Evolutionary conservation across 192 early-diverging fungal species (phyloP), one percentile per base, ranked within the genome.

Genomic region (Helicostylum pulchrum): DNA sequence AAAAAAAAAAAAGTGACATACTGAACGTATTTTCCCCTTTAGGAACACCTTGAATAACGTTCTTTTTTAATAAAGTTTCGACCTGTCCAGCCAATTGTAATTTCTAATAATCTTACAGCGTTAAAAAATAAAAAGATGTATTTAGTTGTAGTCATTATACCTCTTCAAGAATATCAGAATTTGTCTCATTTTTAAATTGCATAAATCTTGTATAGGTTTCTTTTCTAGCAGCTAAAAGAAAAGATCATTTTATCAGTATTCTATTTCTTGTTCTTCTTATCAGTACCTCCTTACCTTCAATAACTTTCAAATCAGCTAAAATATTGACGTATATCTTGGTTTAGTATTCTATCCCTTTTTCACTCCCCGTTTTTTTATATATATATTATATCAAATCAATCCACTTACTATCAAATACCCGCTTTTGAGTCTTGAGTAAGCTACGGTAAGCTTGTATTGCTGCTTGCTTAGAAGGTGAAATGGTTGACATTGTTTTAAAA

Each of bases 121-220:
- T 23, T 63, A 21, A 45, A 46, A 12, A n/a, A n/a, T n/a, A n/a
- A n/a, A n/a, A n/a, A n/a, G n/a, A n/a, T n/a, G n/a, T n/a, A n/a
- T n/a, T n/a, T n/a, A n/a, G n/a, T n/a, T n/a, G n/a, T n/a, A n/a
- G n/a, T n/a, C 53, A 6, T n/a, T 26, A 0, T 58, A 67, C 71
- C 58, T 72, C 65, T 52, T 72, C 71, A 47, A 72, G 32, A 7
- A 72, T 48, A 45, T 55, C 65, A 6, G 71, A 43, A 17, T 72
- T 62, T 12, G 65, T 66, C 20, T 72, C 71, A 52, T 72, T 45
- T 20, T 58, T 72, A 32, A n/a, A 54, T 31, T 72, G 60, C 48
- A 63, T 72, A 44, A 72, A 72, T 7, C 61, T 36, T 19, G 26
- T 53, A 58, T 72, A 59, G 7, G 71, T 63, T 49, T 72, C 65